Base-by-base conservation (phyloP, 1,284 basidiomycete species). In the Phylloporus gajari region DNA sequence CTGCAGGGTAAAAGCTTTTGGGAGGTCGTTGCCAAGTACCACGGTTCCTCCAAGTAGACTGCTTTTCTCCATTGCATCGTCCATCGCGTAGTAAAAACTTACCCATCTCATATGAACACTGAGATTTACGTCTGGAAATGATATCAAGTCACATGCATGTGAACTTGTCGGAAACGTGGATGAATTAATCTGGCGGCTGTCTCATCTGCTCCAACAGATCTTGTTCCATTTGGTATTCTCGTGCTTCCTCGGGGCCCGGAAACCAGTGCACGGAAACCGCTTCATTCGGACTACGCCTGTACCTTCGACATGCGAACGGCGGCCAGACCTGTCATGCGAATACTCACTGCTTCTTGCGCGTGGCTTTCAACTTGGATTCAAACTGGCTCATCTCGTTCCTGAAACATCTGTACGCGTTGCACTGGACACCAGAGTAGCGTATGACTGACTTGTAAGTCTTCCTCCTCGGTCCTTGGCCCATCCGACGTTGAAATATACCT, bases 1-100 rank as follows among this genome's bases (percentile, higher is more conserved):
- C 86, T 88, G 78, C 94, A 95, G 84, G 94, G 91, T 69, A 87
- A 88, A 81, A 74, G 81, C 53, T 92, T 93, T 84, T 90, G 86
- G 77, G 83, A 86, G 46, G 80, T 82, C 60, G 84, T 91, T 65
- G 76, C 83, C 76, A 88, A 85, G 81, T 78, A 81, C 68, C 68
- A 82, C 38, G 65, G 70, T 9, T 67, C 44, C 61, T 66, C 73
- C 72, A 71, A 72, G 70, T 81, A 76, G 59, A 58, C 32, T n/a
- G 46, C 51, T 11, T n/a, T 51, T 51, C 27, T 13, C 30, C 51
- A 19, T 46, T 35, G 53, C 32, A 30, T 17, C 32, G 59, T 44
- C 42, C 17, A 21, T 61, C 5, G 58, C 32, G 23, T 48, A 21
- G 25, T 74, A 60, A 61, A 44, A 3, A 42, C 12, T 15, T 64